phyloP scores from a whole-genome alignment of 2,329 filamentous ascomycete genomes.

The Colletotrichum sansevieriae region DNA sequence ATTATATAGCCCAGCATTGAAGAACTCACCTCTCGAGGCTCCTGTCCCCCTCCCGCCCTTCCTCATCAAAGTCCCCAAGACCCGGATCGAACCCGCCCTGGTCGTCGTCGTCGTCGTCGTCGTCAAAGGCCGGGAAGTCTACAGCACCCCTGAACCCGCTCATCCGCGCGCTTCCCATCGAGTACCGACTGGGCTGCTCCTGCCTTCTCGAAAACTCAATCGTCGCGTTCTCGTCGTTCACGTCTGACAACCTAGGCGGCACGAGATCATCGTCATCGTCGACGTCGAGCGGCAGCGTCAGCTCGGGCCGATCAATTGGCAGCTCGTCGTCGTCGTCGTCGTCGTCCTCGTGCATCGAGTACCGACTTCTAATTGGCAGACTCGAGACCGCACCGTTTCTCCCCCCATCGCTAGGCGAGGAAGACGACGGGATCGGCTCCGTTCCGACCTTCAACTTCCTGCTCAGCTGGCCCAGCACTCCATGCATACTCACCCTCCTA shows the following conservation, averaged over 20 bases:
- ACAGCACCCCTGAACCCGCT: slow-evolving; percentile 63
- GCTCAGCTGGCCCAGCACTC: slow-evolving; percentile 66
- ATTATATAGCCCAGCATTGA: slow-evolving; percentile 38
- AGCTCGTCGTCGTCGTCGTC: slow-evolving; percentile 57
- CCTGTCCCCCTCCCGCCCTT: slow-evolving; percentile 55
- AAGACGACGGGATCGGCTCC: slow-evolving; percentile 62
- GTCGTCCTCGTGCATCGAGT: slow-evolving; percentile 44
- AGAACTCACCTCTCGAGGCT: slow-evolving; percentile 58
- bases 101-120: slow-evolving; percentile 59
- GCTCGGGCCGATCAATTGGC: slow-evolving; percentile 63
- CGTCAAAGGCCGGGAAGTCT: slow-evolving; percentile 52
- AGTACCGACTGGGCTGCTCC: slow-evolving; percentile 61
- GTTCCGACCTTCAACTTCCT: slow-evolving; percentile 65
- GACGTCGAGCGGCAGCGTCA: slow-evolving; percentile 67
- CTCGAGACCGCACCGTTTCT: slow-evolving; percentile 14
- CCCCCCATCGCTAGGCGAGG: slow-evolving; percentile 51
- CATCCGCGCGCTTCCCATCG: slow-evolving; percentile 64
- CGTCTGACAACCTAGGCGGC: slow-evolving; percentile 65
- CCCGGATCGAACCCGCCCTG: slow-evolving; percentile 65
- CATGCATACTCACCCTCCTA: slow-evolving; percentile 68
- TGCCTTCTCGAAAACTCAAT: slow-evolving; percentile 70
- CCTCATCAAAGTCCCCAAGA: slow-evolving; percentile 45
- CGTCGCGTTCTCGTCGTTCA: slow-evolving; percentile 69
- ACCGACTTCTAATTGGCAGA: slow-evolving; percentile 45
- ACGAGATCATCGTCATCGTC: slow-evolving; percentile 59